Evolutionary conservation across 129 eudicot genomes (phyloP), one percentile per base, ranked within the genome.

Genomic region (Mikania micrantha): DNA sequence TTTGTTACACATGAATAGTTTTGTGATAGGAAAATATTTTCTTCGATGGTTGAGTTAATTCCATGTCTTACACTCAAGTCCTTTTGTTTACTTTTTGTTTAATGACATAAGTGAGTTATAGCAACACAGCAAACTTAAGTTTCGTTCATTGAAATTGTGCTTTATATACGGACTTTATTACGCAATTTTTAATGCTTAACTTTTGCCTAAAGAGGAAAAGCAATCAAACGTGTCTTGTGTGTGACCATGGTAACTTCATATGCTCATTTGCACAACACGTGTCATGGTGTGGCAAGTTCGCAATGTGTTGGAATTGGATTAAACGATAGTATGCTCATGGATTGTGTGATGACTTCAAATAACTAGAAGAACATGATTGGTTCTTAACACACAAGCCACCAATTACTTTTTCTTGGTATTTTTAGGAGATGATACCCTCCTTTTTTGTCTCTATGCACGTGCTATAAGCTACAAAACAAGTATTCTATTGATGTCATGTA

Each of bases 401-500:
- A 22, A 53, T 53, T 53, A 34, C n/a, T 53, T 53, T 56, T 25
- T 22, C 62, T 27, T 25, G 34, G 17, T 15, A 29, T 5, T 25
- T 56, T 29, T 56, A 27, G 62, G 62, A 25, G 62, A 56, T 56
- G 62, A 56, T 56, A 28, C 13, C 61, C 13, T 56, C 20, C 24
- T 56, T 69, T 52, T 52, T 69, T 31, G 64, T 68, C 49, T 48
- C 47, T 20, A 50, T 35, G 36, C 41, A 69, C 58, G 12, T 22
- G 74, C 74, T 38, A 52, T 38, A 69, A 69, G 52, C 64, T 53
- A 69, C 52, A 35, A 69, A 40, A 41, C 21, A 49, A 67, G 20
- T 50, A 25, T 32, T 44, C 73, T 39, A 20, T 49, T 19, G 10
- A 67, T 60, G 32, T 36, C 44, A 68, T 48, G 29, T 60, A 16